Base-by-base conservation (phyloP, 129 eudicot genomes). In the Tanacetum coccineum region DNA sequence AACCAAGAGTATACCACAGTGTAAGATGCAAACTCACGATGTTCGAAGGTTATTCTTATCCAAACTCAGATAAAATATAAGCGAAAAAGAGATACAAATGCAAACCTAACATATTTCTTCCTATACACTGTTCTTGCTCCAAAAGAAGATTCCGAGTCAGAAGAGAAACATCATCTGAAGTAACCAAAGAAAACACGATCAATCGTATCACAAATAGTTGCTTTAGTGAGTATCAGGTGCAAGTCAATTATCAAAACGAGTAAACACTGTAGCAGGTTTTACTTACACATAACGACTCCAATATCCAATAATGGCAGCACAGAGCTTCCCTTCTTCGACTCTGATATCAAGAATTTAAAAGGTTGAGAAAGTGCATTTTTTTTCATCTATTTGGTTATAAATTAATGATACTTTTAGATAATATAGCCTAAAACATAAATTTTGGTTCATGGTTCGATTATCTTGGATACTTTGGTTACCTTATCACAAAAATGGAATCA, bases 311-410 rank as follows among this genome's bases (percentile, higher is more conserved):
- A 70, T 73, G 96, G n/a, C n/a, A 96, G 68, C 99, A 93, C 47
- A 89, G 96, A 74, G 99, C 99, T 84, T 93, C 99, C 77, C 92
- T 80, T 93, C 99, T 76, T 93, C 99, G 52, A 93, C 70, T 71
- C 98, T 93, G 84, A 45, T 68, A 76, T 45, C 51, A 71, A 61
- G 13, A 64, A 51, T 49, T 21, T 30, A 22, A 70, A 55, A 47
- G 13, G 50, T 30, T 72, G 62, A 14, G 39, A 58, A 30, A 36
- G 39, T 28, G 53, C 53, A 80, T 18, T 5, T 15, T 28, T 18
- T 36, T 71, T n/a, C 26, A 11, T 50, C 47, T 59, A 66, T 48
- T 3, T 45, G 47, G 66, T 74, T 55, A 64, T 45, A n/a, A 19
- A 55, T 11, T 32, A 7, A 17, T 18, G 4, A 61, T 20, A 3